Evolutionary conservation across 2,329 filamentous ascomycete species (phyloP), one percentile per base, ranked within the genome.

Genomic region (Ophiocordyceps camponoti-rufipedis): DNA sequence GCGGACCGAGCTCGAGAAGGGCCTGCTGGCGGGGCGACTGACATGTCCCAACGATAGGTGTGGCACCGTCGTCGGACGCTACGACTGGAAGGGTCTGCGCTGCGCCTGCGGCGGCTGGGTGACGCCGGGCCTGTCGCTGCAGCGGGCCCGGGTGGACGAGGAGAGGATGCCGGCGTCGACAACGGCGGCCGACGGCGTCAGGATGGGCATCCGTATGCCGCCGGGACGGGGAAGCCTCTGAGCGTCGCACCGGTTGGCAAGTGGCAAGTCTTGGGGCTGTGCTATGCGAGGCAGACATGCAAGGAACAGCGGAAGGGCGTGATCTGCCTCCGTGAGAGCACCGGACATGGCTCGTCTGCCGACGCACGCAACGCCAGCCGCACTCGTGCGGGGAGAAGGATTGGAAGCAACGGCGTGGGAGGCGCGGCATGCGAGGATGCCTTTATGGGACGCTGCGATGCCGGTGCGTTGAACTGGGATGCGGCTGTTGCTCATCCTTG

Each of bases 1-100:
- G 91, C 78, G 84, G 7, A 68, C 79, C 1, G 80, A 81, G 55
- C 75, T 98, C 3, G 83, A 88, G 54, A 74, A 83, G 55, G 87
- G 85, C 28, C 76, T 80, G 49, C 70, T 96, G 23, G 85, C 88
- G 48, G 91, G 91, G 23, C 78, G 89, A 10, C 69, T 98, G 31
- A 75, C 79, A 48, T 98, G 91, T 56, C 89, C 91, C 10, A 83
- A 80, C 53, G 48, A 59, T 9, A 82, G 81, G 56, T 98, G 91
- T 61, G 77, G 75, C 42, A 78, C 84, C 39, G 86, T 85, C 45
- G 77, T 96, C 43, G 91, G 91, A 38, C 84, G 91, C 54, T 98
- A 95, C 58, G 84, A 89, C 45, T 98, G 91, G 91, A 86, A 93
- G 60, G 91, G 91, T 13, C 82, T 95, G 71, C 80, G 79, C 59